Evolutionary conservation across 345 rosid species (phyloP).

Genomic region (Euphorbia lathyris): DNA sequence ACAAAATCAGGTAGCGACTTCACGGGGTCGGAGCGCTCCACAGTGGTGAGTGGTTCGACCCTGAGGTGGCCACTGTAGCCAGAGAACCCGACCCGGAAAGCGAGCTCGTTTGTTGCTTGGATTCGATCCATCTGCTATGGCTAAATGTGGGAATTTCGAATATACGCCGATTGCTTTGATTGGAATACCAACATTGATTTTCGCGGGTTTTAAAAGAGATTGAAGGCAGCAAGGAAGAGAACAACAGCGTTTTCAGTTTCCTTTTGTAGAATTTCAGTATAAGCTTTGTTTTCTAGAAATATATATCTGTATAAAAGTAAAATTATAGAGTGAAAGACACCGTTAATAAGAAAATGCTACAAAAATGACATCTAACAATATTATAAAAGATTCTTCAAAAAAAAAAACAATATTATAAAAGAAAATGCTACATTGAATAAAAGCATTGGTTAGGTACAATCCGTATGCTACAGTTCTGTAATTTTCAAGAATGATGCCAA

Average conservation of each 20-base stretch:
- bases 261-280: background rate
- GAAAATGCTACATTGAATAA: no score
- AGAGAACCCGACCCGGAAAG: slow-evolving; percentile 84
- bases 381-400: no score
- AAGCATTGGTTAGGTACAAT: no score
- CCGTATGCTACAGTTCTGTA: no score
- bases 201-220: slow-evolving; percentile 21
- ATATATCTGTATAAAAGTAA: no score
- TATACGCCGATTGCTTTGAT: background rate
- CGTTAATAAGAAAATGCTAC: no score
- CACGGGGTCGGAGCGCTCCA: slow-evolving; percentile 57
- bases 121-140: slow-evolving; percentile 51
- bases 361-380: no score
- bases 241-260: background rate
- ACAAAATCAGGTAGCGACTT: slow-evolving; percentile 79
- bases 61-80: slow-evolving; percentile 92
- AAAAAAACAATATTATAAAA: no score
- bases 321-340: no score
- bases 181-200: slow-evolving; percentile 9
- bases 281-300: no score
- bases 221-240: background rate
- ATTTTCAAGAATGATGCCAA: no score
- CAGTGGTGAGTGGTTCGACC: slow-evolving; percentile 76
- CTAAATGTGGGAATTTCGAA: background rate
- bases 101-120: slow-evolving; percentile 61